Base-by-base conservation (phyloP, 139 green algal species). In the Chlamydomonas sp. region DNA sequence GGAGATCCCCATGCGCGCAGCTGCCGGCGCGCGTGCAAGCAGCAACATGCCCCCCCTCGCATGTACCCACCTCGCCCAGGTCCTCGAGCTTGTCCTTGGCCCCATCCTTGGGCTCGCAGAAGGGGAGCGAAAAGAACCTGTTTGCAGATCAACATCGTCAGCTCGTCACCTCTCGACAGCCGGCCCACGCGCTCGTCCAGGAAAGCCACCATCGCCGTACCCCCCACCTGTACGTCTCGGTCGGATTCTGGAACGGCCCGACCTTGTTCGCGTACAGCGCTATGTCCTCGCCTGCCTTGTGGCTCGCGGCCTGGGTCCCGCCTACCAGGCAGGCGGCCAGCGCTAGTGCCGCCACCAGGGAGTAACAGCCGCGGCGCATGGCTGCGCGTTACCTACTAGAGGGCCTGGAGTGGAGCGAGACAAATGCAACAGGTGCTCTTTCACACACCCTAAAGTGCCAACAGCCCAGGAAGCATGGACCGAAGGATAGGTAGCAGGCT, bases 51-150 rank as follows among this genome's bases (percentile, higher is more conserved):
- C n/a, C 5, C 5, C 35, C 24, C 5, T 64, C 74, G 2, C 74
- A 62, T 58, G n/a, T 66, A n/a, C 87, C 75, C 48, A 75, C 71
- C 81, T 98, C 87, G 3, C 92, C 88, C 60, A 98, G 79, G 33
- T 84, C 85, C 71, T 95, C 86, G 1, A 78, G 62, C 79, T 95
- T 95, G 76, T 96, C 89, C 49, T 92, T 75, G 60, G 90, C 88
- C 57, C 79, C 84, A 10, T 83, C 81, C 26, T 82, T 74, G 0
- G 89, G 89, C 35, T 82, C 78, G 81, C 94, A 99, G 73, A 99
- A 97, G 5, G 94, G 90, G 5, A 62, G 65, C 13, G 24, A 8
- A 29, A 60, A 62, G 39, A 48, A 72, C 48, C 47, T 72, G 65
- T 24, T 34, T 28, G 57, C n/a, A n/a, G n/a, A n/a, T n/a, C n/a